Conservation (phyloP, 2,329 filamentous ascomycete species). For the Fusarium sp. region DNA sequence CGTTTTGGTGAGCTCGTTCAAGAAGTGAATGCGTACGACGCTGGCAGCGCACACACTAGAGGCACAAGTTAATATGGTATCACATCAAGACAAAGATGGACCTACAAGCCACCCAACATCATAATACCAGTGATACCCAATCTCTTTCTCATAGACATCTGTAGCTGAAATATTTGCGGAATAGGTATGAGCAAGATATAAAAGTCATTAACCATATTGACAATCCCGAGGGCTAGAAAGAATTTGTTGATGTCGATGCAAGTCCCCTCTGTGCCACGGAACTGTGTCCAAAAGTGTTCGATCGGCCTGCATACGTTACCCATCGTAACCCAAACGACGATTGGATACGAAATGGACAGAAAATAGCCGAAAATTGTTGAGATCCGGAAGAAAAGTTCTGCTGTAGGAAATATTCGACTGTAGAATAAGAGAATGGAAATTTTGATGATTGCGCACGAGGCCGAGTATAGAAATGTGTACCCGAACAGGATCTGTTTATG, state of each 20-base stretch:
- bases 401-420: conserved; percentile 10
- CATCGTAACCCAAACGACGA: conserved; percentile 22
- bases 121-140: conserved; percentile 8
- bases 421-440: conserved; percentile 33
- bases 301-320: conserved; percentile 13
- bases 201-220: conserved; percentile 16
- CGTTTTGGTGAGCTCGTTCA: conserved; percentile 4
- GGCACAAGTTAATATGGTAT: not conserved
- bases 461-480: conserved; percentile 17
- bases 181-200: conserved; percentile 11
- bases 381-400: not conserved
- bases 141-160: conserved; percentile 18
- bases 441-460: conserved; percentile 9
- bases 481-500: conserved; percentile 1
- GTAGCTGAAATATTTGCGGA: conserved; percentile 12
- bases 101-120: conserved; percentile 22
- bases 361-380: conserved; percentile 16
- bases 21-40: conserved; percentile 12
- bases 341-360: conserved; percentile 15
- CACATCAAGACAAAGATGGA: not conserved
- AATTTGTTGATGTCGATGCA: conserved; percentile 26
- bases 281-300: conserved; percentile 11
- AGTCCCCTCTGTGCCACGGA: not conserved
- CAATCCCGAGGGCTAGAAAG: conserved; percentile 20
- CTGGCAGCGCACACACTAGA: conserved; percentile 20